Evolutionary conservation across 1,284 basidiomycete species (phyloP).

Genomic region (Heterobasidion parviporum): DNA sequence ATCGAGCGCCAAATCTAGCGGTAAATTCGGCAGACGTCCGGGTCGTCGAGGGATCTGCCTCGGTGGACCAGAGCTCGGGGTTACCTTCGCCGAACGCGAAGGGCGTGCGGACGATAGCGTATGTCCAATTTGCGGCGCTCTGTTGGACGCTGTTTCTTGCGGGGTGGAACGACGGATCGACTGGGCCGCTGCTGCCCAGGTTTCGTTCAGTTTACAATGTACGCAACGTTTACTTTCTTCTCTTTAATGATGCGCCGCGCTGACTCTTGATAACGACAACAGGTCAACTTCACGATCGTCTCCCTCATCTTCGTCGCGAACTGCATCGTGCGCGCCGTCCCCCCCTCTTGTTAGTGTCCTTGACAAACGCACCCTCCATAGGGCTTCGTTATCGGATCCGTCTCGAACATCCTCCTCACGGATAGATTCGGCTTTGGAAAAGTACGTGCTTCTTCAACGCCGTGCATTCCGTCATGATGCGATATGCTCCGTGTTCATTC

Average conservation of each 20-base stretch:
- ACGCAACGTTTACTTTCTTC: constrained; percentile 8
- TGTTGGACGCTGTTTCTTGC: constrained; percentile 34
- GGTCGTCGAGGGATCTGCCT: no score
- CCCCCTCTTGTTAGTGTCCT: background rate
- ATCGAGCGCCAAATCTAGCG: background rate
- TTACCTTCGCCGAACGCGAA: background rate
- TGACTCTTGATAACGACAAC: background rate
- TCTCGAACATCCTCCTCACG: constrained; percentile 40
- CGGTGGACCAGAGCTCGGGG: no score
- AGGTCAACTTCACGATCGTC: constrained; percentile 37
- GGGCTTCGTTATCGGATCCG: constrained; percentile 40
- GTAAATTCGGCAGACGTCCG: background rate
- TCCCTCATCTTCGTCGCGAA: constrained; percentile 50
- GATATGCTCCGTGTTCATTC: background rate
- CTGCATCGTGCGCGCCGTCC: constrained; percentile 32
- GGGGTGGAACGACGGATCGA: constrained; percentile 59
- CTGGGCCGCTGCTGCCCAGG: constrained; percentile 47
- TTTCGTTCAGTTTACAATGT: constrained; percentile 46
- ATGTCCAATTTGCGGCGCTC: constrained; percentile 27
- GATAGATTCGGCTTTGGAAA: constrained; percentile 50
- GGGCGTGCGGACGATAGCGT: background rate
- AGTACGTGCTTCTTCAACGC: constrained; percentile 19
- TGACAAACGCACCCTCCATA: constrained; percentile 12
- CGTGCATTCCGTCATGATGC: background rate
- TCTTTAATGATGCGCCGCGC: constrained; percentile 6